Evolutionary conservation across 345 rosid species (phyloP).

Genomic region (Microcos paniculata): DNA sequence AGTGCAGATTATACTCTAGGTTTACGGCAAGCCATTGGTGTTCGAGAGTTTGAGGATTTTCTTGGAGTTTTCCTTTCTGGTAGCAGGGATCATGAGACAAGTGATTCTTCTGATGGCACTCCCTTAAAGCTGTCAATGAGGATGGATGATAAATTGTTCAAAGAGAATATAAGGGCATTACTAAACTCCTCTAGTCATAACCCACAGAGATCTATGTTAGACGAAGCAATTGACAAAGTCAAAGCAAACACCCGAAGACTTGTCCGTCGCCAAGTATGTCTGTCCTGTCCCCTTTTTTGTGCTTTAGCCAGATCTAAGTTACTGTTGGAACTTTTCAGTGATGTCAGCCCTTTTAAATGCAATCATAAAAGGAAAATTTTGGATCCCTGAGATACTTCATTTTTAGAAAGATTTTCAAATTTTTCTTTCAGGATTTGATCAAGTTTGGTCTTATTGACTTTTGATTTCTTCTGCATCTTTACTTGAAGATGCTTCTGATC

Average conservation of each 20-base stretch:
- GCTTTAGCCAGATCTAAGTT: background rate
- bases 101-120: conserved; percentile 23
- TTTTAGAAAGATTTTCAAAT: background rate
- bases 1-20: conserved; percentile 81
- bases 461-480: background rate
- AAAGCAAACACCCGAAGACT: conserved; percentile 85
- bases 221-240: conserved; percentile 68
- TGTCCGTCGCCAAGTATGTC: conserved; percentile 87
- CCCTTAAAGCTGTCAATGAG: conserved; percentile 19
- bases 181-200: conserved; percentile 33
- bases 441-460: background rate
- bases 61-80: conserved; percentile 35
- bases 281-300: background rate
- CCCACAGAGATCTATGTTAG: conserved; percentile 45
- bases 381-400: background rate
- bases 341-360: background rate
- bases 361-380: background rate
- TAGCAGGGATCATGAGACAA: conserved; percentile 13
- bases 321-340: background rate
- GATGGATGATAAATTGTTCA: conserved; percentile 29
- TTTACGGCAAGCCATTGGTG: conserved; percentile 86
- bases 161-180: conserved; percentile 45
- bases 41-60: conserved; percentile 73
- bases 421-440: background rate
- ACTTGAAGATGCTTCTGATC: background rate